Base-by-base conservation (phyloP, 2,329 filamentous ascomycete species). In the Orbilia quercus region DNA sequence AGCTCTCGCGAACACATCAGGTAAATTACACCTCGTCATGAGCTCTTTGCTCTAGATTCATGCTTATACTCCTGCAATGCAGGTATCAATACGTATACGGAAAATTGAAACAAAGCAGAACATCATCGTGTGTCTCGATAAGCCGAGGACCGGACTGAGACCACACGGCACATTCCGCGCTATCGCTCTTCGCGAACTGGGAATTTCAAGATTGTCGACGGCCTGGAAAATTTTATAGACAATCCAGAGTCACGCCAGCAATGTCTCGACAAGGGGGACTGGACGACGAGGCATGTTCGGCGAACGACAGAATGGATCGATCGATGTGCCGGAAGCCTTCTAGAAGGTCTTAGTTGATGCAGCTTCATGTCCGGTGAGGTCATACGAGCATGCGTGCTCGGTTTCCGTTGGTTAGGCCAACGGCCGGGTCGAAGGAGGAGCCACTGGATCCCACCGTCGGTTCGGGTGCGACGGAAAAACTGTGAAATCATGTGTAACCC, bases 341-440 rank as follows among this genome's bases (percentile, higher is more conserved):
- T 70, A 70, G 65, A 70, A 70, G 48, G 55, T 47, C 55, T 28
- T 47, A 45, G 34, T 40, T 48, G 40, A 62, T 40, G 31, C 55
- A 54, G 20, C 16, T 14, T 22, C 38, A 53, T 69, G 64, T 47
- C 44, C n/a, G 65, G 48, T 70, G 65, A 70, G 65, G 65, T 70
- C 65, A 70, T 62, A 22, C n/a, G n/a, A n/a, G 16, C 1, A n/a
- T 14, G 18, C 31, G 14, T 31, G 25, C 31, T 23, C n/a, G 36
- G 18, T 28, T 20, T 53, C 36, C 34, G 36, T 18, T 42, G 14
- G 28, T 25, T 54, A 54, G 25, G 36, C 58, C 23, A 54, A 40
- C 50, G 20, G 47, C 38, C 59, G 59, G 38, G 16, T 20, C 18
- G 42, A 64, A n/a, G 34, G 58, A 44, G 36, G 42, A 31, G 40